phyloP scores from a whole-genome alignment of 2,329 filamentous ascomycete species.

The Paraphoma chrysanthemicola region DNA sequence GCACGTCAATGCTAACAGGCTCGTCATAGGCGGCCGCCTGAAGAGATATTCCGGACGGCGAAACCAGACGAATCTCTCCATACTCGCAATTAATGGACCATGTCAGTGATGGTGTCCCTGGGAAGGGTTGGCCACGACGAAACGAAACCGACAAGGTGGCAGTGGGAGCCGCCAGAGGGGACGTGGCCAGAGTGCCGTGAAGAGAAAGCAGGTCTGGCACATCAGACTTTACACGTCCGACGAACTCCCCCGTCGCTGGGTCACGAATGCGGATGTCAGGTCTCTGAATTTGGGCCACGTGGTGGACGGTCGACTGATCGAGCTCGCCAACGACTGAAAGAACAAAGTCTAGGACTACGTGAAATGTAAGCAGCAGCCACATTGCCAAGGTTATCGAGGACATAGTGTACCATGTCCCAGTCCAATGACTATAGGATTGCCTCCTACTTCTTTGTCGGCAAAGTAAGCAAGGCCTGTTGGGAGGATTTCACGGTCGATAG shows the following conservation, averaged over 20 bases:
- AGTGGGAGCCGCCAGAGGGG: constrained; percentile 3
- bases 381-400: not conserved
- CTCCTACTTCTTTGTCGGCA: constrained; percentile 17
- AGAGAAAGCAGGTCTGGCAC: constrained; percentile 56
- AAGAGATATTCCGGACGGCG: constrained; percentile 28
- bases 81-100: constrained; percentile 24
- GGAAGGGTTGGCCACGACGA: constrained; percentile 23
- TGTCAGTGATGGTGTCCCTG: constrained; percentile 13
- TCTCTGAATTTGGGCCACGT: constrained; percentile 21
- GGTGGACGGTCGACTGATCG: constrained; percentile 8
- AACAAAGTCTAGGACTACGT: constrained; percentile 21
- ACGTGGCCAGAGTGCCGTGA: constrained; percentile 37
- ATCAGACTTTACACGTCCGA: constrained; percentile 35
- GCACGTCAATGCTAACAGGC: constrained; percentile 55
- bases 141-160: constrained; percentile 17
- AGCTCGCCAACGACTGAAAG: constrained; percentile 27
- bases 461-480: constrained; percentile 21
- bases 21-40: constrained; percentile 37
- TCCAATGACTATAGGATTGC: constrained; percentile 22
- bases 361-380: not conserved
- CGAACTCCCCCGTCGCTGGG: constrained; percentile 26
- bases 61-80: constrained; percentile 28
- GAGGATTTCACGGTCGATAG: constrained; percentile 22
- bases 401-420: constrained; percentile 50
- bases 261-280: constrained; percentile 21